phyloP scores from a whole-genome alignment of 2,329 filamentous ascomycete species.

The Verticillium longisporum region DNA sequence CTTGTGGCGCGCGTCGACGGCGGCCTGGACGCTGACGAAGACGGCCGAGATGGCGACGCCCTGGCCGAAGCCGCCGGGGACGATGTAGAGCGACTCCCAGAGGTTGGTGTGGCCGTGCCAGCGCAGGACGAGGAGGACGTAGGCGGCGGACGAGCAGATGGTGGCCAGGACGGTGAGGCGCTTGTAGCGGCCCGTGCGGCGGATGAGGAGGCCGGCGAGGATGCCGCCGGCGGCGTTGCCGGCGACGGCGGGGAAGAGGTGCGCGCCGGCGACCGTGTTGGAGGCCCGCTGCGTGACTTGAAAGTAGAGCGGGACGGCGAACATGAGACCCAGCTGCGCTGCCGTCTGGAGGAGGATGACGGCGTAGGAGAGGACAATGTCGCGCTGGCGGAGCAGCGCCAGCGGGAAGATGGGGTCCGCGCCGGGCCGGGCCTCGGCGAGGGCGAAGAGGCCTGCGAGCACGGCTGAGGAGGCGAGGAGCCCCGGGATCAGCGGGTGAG shows the following conservation, averaged over 20 bases:
- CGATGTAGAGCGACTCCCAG: constrained; percentile 50
- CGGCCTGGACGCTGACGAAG: constrained; percentile 33
- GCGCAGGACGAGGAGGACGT: constrained; percentile 42
- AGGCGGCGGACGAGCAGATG: constrained; percentile 39
- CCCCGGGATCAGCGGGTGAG: constrained; percentile 22
- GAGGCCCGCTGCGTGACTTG: constrained; percentile 52
- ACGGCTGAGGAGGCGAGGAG: constrained; percentile 22
- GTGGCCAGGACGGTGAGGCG: constrained; percentile 42
- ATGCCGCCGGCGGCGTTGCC: constrained; percentile 61
- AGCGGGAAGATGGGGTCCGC: constrained; percentile 54
- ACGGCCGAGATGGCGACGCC: constrained; percentile 31
- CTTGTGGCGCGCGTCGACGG: constrained; percentile 25
- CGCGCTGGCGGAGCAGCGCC: constrained; percentile 40
- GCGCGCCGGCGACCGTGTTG: constrained; percentile 49
- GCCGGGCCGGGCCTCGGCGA: constrained; percentile 24
- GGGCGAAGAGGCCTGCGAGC: constrained; percentile 23
- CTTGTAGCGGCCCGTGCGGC: constrained; percentile 53
- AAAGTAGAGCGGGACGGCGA: constrained; percentile 62
- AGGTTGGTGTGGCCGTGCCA: constrained; percentile 54
- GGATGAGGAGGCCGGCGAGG: constrained; percentile 47
- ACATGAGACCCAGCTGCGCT: constrained; percentile 49
- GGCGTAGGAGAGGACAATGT: constrained; percentile 44
- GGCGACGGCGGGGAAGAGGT: constrained; percentile 59
- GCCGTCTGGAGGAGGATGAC: constrained; percentile 45
- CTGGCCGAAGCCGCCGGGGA: constrained; percentile 30